Percentiles rank a stretch among this genome's conserved stretches.
These are phyloP conservation scores for Coemansia sp. DNA, from an alignment of 192 early-diverging fungal species.

Conservation along the genomic window DNA sequence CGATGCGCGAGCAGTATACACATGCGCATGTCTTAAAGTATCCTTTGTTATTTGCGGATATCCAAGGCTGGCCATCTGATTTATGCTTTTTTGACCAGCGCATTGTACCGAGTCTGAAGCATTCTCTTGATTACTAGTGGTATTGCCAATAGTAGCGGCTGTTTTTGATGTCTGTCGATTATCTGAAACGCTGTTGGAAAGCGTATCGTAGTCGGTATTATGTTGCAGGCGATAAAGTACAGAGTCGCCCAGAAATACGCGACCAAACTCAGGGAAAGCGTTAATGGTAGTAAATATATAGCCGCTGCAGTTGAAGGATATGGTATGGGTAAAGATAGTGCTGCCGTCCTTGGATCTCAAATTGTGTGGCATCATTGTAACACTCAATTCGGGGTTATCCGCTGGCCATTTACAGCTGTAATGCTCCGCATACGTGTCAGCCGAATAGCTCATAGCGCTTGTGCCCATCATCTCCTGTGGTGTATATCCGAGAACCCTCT, in stretches of 20 bases:
- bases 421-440: slow-evolving; percentile 41
- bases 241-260: slow-evolving; percentile 28
- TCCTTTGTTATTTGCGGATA: slow-evolving; percentile 30
- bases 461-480: slow-evolving; percentile 45
- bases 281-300: slow-evolving; percentile 33
- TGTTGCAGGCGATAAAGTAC: slow-evolving; percentile 44
- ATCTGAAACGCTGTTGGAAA: neutral
- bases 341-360: slow-evolving; percentile 21
- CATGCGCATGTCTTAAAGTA: slow-evolving; percentile 28
- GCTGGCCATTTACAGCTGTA: slow-evolving; percentile 51
- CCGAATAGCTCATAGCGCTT: slow-evolving; percentile 36
- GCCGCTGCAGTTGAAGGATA: slow-evolving; percentile 43
- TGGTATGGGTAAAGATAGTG: slow-evolving; percentile 25
- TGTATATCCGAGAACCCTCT: slow-evolving; percentile 31
- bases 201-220: slow-evolving; percentile 17
- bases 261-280: slow-evolving; percentile 35
- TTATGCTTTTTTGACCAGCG: neutral
- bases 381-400: slow-evolving; percentile 47
- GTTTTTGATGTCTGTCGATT: neutral
- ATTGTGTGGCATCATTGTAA: slow-evolving; percentile 47
- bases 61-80: slow-evolving; percentile 12
- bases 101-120: neutral
- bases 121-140: neutral
- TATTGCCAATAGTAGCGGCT: neutral
- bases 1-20: slow-evolving; percentile 38